phyloP scores from a whole-genome alignment of 257 asterid species.

The Rehmannia glutinosa region DNA sequence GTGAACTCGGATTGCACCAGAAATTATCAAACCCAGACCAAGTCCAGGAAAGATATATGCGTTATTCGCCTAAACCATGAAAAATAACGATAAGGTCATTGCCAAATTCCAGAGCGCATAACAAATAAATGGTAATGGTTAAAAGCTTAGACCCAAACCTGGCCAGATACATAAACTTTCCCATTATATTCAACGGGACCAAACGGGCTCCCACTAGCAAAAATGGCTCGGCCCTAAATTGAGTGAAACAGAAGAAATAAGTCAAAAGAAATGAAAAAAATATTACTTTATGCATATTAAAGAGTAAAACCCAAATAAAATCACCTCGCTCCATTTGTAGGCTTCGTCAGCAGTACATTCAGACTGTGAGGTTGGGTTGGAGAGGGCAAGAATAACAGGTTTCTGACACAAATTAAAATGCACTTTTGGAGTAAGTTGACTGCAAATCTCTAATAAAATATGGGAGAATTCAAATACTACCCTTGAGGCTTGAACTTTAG shows the following conservation, averaged over 20 bases:
- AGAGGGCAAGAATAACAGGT: conserved; percentile 82
- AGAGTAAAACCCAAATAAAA: neutral
- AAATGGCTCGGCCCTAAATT: conserved; percentile 64
- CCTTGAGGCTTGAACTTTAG: too few species aligned
- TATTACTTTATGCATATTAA: neutral
- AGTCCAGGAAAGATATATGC: conserved; percentile 91
- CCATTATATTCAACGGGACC: conserved; percentile 49
- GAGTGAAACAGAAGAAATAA: conserved; percentile 1
- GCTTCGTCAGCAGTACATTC: conserved; percentile 96
- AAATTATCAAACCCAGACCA: conserved; percentile 87
- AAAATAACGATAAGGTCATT: conserved; percentile 1
- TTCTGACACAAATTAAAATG: conserved; percentile 40
- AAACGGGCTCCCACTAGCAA: conserved; percentile 79
- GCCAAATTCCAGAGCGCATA: neutral
- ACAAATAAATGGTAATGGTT: neutral
- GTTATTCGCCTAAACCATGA: conserved; percentile 62
- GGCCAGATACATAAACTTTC: conserved; percentile 55
- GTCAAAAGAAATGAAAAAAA: neutral
- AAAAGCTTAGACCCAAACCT: conserved; percentile 28
- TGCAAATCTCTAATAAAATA: too few species aligned
- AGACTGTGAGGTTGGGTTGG: conserved; percentile 94
- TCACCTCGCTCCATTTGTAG: conserved; percentile 82
- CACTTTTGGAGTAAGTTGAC: neutral
- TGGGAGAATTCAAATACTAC: too few species aligned
- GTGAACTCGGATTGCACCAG: conserved; percentile 92